Evolutionary conservation across 371 early-diverging fungal species (phyloP).

Genomic region (Saksenaea vasiformis): DNA sequence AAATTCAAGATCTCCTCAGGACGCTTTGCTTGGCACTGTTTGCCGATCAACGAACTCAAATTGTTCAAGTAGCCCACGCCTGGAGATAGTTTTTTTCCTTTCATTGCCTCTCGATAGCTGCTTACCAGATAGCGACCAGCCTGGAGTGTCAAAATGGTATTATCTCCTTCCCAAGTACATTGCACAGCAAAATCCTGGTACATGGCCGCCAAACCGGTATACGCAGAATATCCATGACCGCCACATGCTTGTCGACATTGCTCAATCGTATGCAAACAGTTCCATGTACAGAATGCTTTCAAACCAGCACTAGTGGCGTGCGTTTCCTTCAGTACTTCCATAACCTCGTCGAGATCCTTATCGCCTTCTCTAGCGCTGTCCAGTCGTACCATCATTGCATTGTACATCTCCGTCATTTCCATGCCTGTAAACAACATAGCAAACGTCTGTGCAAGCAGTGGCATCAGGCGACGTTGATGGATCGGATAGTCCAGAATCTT

Average conservation of each 20-base stretch:
- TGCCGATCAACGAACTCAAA: constrained; percentile 52
- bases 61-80: constrained; percentile 83
- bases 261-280: constrained; percentile 83
- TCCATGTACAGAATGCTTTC: constrained; percentile 95
- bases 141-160: constrained; percentile 90
- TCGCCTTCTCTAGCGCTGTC: constrained; percentile 69
- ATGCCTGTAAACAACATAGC: constrained; percentile 92
- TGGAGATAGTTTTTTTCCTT: constrained; percentile 76
- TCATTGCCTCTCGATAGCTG: constrained; percentile 77
- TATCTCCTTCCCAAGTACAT: constrained; percentile 94
- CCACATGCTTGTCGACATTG: constrained; percentile 91
- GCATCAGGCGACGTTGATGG: constrained; percentile 91
- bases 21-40: constrained; percentile 53
- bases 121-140: constrained; percentile 87
- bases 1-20: constrained; percentile 63
- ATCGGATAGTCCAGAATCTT: constrained; percentile 91
- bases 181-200: constrained; percentile 92
- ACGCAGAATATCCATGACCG: constrained; percentile 92
- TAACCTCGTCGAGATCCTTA: constrained; percentile 64
- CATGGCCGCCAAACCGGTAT: constrained; percentile 85
- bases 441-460: constrained; percentile 86
- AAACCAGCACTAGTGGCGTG: constrained; percentile 92
- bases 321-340: constrained; percentile 85
- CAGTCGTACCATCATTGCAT: constrained; percentile 73
- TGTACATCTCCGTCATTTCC: constrained; percentile 80